Evolutionary conservation across 2,329 filamentous ascomycete species (phyloP).

Genomic region (Phaeoacremonium minimum): DNA sequence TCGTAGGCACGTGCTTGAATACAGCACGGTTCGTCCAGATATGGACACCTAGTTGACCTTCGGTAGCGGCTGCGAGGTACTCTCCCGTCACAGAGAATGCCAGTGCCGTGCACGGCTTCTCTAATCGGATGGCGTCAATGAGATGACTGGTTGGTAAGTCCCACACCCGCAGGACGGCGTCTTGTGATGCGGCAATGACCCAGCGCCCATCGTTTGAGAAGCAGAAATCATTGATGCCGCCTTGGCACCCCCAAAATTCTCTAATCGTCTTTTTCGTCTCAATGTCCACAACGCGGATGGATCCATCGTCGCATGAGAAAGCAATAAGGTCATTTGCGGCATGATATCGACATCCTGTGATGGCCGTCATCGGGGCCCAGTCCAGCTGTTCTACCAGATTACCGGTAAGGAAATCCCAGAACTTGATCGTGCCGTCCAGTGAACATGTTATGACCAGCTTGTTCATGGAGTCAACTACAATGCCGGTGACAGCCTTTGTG

Average conservation of each 20-base stretch:
- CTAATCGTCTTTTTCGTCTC: conserved; percentile 87
- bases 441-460: conserved; percentile 81
- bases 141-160: conserved; percentile 93
- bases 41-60: conserved; percentile 80
- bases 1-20: conserved; percentile 83
- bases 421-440: conserved; percentile 89
- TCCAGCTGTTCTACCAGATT: conserved; percentile 75
- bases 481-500: conserved; percentile 75
- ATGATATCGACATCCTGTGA: conserved; percentile 77
- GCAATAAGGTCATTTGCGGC: conserved; percentile 79
- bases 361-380: conserved; percentile 73
- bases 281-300: conserved; percentile 83
- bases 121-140: conserved; percentile 83
- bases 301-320: conserved; percentile 83
- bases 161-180: conserved; percentile 81
- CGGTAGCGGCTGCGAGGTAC: conserved; percentile 85
- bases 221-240: conserved; percentile 71
- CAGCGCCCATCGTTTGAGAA: conserved; percentile 94
- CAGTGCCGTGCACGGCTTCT: conserved; percentile 74
- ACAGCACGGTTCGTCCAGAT: conserved; percentile 94
- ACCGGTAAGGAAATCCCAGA: conserved; percentile 93
- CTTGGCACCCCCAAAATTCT: conserved; percentile 82
- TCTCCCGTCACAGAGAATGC: conserved; percentile 89
- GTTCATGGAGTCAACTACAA: conserved; percentile 87
- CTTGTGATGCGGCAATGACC: conserved; percentile 83